phyloP scores from a whole-genome alignment of 768 basidiomycete species.

The Galerina marginata region DNA sequence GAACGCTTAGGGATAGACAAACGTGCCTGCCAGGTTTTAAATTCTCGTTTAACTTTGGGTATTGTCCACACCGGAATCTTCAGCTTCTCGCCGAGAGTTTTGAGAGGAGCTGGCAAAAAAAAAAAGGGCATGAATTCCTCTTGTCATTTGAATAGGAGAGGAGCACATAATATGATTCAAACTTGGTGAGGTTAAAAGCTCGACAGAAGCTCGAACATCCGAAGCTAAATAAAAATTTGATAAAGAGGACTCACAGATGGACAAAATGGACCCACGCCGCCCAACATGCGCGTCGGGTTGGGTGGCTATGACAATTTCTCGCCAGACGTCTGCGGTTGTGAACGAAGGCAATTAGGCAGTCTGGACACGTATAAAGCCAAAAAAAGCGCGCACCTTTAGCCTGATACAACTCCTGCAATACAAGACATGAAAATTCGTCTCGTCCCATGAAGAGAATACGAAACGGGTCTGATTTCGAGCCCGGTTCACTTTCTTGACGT shows the following conservation, averaged over 20 bases:
- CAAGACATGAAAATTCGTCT: slow-evolving; percentile 83
- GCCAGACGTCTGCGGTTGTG: slow-evolving; percentile 72
- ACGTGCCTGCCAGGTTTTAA: slow-evolving; percentile 69
- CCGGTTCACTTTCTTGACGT: no score
- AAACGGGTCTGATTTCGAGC: slow-evolving; percentile 36
- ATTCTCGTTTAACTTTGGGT: slow-evolving; percentile 61
- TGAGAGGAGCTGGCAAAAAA: slow-evolving; percentile 66
- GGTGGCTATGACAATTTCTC: slow-evolving; percentile 68
- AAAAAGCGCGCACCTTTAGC: slow-evolving; percentile 55
- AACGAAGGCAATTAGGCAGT: slow-evolving; percentile 16
- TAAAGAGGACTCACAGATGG: slow-evolving; percentile 49
- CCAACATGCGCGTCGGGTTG: slow-evolving; percentile 71
- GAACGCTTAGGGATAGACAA: background rate
- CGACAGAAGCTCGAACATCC: slow-evolving; percentile 1
- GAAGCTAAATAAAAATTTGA: no score
- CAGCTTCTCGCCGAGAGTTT: slow-evolving; percentile 57
- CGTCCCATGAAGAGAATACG: slow-evolving; percentile 89
- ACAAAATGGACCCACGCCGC: slow-evolving; percentile 60
- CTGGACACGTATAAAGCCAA: background rate
- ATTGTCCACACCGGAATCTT: slow-evolving; percentile 63
- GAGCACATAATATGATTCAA: background rate
- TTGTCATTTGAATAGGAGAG: background rate
- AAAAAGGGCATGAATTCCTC: slow-evolving; percentile 4
- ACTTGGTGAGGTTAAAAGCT: slow-evolving; percentile 6
- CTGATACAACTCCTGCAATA: slow-evolving; percentile 65